Base-by-base conservation (phyloP, 164 flowering plant species). In the Vitis rotundifolia region DNA sequence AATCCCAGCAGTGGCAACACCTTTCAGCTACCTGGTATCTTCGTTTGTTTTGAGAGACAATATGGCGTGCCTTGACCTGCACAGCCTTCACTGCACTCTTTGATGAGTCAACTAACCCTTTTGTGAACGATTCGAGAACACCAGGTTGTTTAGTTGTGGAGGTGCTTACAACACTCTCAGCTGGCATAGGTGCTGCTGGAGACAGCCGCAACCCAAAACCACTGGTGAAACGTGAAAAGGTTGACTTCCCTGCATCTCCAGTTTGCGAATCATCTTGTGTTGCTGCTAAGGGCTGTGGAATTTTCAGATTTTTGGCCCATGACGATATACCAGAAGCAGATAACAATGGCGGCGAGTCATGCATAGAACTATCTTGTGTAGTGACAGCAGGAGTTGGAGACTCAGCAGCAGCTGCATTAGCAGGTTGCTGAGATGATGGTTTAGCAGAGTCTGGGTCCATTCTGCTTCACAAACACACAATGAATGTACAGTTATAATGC, bases 51-150 rank as follows among this genome's bases (percentile, higher is more conserved):
- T 95, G 99, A 59, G 99, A 95, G 63, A 95, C 99, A 47, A 85
- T 86, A 79, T 93, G 99, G 1, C 99, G 93, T 72, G 99, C 99
- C 83, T 89, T 95, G 70, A 90, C 89, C 78, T 91, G 94, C 82
- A 93, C 83, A 68, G 97, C 98, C 85, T 90, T 93, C 59, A 91
- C 98, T 1, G 98, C 98, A 77, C 73, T 91, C 78, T 63, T 83
- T 47, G 99, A 95, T 47, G 99, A 82, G 73, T 95, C 97, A 71
- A 95, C 92, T 51, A 93, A 56, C 50, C 97, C 98, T 84, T 86
- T 93, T 16, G 97, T 86, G n/a, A 93, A 49, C 28, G 93, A 77
- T 64, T 87, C 95, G 69, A 95, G 31, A 61, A 89, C 84, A 70
- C 89, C 89, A 73, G 86, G 63, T 77, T 82, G 90, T 49, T 85